Percentiles rank a stretch among this genome's conserved stretches.
Conservation (phyloP, 2,329 filamentous ascomycete genomes). For the Ceratocystis papillata region DNA sequence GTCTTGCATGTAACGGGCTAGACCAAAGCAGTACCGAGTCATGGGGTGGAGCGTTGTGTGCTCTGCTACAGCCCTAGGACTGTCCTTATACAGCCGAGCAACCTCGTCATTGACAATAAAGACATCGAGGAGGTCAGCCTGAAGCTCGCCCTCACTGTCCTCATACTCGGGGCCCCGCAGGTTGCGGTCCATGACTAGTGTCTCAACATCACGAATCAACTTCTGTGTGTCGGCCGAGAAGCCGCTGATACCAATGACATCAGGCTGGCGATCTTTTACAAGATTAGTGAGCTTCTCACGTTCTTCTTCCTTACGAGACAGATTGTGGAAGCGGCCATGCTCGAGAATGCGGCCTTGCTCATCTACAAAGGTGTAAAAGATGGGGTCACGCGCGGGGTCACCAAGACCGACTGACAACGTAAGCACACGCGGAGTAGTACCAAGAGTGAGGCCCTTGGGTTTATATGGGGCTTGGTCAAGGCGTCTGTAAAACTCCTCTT, state of each 20-base stretch:
- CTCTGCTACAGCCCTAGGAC: conserved; percentile 64
- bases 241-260: conserved; percentile 82
- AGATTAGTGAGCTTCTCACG: conserved; percentile 65
- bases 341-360: conserved; percentile 84
- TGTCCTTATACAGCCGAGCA: conserved; percentile 90
- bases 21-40: conserved; percentile 76
- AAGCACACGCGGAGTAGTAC: conserved; percentile 77
- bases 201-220: conserved; percentile 69
- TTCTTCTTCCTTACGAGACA: conserved; percentile 58
- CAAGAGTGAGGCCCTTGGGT: conserved; percentile 81
- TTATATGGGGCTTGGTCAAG: conserved; percentile 95
- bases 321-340: conserved; percentile 73
- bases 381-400: conserved; percentile 59
- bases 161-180: conserved; percentile 73
- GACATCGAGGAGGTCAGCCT: conserved; percentile 72
- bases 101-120: conserved; percentile 93
- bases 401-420: conserved; percentile 78
- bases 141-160: conserved; percentile 64
- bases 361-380: conserved; percentile 86
- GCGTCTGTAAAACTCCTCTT: conserved; percentile 78
- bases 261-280: conserved; percentile 67
- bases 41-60: conserved; percentile 70
- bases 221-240: conserved; percentile 79
- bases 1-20: conserved; percentile 88
- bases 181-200: conserved; percentile 64